Conservation (phyloP, 148 eudicot genomes). For the Cornus suecica region DNA sequence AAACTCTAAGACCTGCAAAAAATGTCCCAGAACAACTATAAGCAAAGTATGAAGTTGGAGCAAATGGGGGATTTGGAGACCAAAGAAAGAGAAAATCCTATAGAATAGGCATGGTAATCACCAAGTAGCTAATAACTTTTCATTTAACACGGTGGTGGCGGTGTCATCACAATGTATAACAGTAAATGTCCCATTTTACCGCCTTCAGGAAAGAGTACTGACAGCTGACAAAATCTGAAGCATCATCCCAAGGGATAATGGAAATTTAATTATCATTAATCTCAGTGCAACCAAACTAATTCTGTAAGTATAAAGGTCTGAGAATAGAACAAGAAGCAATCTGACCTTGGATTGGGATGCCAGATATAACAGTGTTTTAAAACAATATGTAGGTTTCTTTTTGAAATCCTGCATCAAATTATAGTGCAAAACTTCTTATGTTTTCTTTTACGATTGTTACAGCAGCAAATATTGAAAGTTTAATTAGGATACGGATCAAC, state of each 20-base stretch:
- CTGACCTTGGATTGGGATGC: too few relatives aligned
- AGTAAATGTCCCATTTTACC: neutral
- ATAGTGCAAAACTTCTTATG: too few relatives aligned
- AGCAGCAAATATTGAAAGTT: neutral
- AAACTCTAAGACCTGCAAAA: constrained; percentile 62
- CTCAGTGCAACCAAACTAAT: too few relatives aligned
- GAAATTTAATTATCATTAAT: too few relatives aligned
- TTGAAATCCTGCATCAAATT: neutral
- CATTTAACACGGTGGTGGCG: too few relatives aligned
- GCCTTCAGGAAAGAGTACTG: neutral
- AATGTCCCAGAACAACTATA: neutral
- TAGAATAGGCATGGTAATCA: neutral
- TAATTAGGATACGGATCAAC: neutral
- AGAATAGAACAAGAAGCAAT: too few relatives aligned
- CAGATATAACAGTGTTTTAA: neutral
- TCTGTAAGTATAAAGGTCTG: too few relatives aligned
- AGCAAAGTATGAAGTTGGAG: neutral
- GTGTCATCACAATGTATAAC: too few relatives aligned
- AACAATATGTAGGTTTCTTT: neutral
- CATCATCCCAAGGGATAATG: neutral
- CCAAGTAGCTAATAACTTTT: neutral
- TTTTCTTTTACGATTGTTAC: neutral
- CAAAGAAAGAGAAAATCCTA: neutral
- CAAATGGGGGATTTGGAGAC: too few relatives aligned
- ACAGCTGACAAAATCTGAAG: neutral